Evolutionary conservation across 2,329 filamentous ascomycete genomes (phyloP).

Genomic region (Blastomyces emzantsi): DNA sequence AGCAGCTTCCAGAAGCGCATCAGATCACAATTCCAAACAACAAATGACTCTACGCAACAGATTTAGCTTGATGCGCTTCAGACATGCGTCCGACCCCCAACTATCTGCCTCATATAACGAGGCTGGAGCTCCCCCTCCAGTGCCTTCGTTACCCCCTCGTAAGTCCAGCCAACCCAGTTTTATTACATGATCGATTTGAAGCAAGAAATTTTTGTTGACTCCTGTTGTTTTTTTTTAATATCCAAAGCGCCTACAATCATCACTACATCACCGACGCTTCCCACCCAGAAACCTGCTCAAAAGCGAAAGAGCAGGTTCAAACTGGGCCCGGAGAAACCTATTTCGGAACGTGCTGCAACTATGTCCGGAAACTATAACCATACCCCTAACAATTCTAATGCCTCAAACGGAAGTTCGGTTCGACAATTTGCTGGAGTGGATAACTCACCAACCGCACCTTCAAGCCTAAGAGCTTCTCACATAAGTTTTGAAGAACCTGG

Average conservation of each 20-base stretch:
- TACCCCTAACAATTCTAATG: conserved; percentile 8
- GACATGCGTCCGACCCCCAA: conserved; percentile 89
- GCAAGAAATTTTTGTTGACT: not conserved
- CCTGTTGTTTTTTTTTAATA: conserved; percentile 9
- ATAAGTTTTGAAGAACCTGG: conserved; percentile 56
- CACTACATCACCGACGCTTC: conserved; percentile 75
- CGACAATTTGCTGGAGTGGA: not conserved
- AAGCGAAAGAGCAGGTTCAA: conserved; percentile 36
- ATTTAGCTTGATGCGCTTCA: conserved; percentile 67
- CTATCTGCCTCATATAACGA: conserved; percentile 64
- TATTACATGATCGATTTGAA: conserved; percentile 4
- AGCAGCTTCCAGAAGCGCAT: not conserved
- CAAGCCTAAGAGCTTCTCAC: conserved; percentile 30
- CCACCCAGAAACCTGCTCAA: conserved; percentile 43
- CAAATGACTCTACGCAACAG: conserved; percentile 31
- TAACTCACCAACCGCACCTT: conserved; percentile 23
- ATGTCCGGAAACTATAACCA: conserved; percentile 12
- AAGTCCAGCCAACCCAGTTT: conserved; percentile 17
- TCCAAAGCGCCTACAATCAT: conserved; percentile 59
- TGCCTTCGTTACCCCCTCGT: conserved; percentile 34
- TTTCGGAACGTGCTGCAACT: conserved; percentile 24
- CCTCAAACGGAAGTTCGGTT: conserved; percentile 7
- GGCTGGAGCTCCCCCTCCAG: conserved; percentile 41
- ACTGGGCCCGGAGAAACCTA: conserved; percentile 23
- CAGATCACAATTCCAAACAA: conserved; percentile 8